phyloP scores from a whole-genome alignment of 2,329 filamentous ascomycete species.

The Botrytis fragariae region DNA sequence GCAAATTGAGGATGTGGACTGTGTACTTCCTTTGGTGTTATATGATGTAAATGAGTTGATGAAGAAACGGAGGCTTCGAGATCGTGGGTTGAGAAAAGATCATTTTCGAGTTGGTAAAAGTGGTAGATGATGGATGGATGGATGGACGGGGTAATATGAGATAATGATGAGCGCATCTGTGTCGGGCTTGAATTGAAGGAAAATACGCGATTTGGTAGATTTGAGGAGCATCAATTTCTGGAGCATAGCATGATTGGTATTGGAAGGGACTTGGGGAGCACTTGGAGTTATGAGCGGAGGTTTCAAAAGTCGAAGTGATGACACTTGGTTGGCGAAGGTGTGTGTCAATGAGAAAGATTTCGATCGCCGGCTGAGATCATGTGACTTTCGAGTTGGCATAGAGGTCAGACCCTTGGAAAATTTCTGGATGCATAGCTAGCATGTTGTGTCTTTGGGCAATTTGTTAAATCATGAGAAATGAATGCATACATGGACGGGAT shows the following conservation, averaged over 20 bases:
- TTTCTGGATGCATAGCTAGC: neutral
- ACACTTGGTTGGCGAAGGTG: neutral
- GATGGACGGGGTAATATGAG: no score
- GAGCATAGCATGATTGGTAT: neutral
- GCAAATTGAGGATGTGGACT: conserved; percentile 12
- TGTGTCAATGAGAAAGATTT: neutral
- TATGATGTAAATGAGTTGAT: conserved; percentile 14
- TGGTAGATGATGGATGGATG: neutral
- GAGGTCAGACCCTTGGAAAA: neutral
- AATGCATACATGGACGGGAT: neutral
- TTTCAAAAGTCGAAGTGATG: neutral
- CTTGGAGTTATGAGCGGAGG: neutral
- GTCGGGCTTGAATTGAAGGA: neutral
- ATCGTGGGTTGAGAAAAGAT: neutral
- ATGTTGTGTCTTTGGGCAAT: neutral
- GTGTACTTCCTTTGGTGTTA: neutral
- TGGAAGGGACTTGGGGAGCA: neutral
- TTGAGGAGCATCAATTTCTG: neutral
- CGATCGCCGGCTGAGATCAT: no score
- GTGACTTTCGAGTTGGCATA: neutral
- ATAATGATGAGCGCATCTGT: neutral
- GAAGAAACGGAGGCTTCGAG: neutral
- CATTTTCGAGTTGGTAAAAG: neutral
- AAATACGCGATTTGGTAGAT: neutral
- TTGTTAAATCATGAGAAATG: neutral